A percentile compares a stretch with the other conserved stretches of the same genome.
phyloP scores from a whole-genome alignment of 805 yeast species.

The Kazachstania bromeliacearum region DNA sequence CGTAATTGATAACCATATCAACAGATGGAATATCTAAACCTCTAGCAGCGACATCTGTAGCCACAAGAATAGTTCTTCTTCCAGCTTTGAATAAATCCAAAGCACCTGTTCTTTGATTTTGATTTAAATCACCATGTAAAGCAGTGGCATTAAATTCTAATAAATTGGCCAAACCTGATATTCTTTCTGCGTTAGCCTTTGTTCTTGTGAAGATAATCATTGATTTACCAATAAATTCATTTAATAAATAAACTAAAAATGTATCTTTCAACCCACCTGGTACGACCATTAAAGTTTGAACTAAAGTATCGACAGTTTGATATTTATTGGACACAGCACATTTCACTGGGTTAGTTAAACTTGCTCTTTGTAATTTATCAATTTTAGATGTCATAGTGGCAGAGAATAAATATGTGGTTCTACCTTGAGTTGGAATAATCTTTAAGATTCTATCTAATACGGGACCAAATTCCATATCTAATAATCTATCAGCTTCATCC shows the following conservation, averaged over 20 bases:
- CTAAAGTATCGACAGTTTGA: constrained; percentile 88
- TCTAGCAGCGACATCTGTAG: constrained; percentile 85
- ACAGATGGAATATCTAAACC: constrained; percentile 79
- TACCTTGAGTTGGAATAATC: constrained; percentile 68
- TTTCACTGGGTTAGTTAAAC: constrained; percentile 77
- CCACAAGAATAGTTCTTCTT: constrained; percentile 56
- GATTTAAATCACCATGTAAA: constrained; percentile 84
- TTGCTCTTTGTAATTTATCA: constrained; percentile 90
- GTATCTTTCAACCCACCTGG: constrained; percentile 93
- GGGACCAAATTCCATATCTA: constrained; percentile 96
- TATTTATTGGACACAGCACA: constrained; percentile 84
- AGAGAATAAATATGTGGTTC: constrained; percentile 79
- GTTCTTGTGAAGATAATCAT: constrained; percentile 88
- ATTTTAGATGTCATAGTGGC: constrained; percentile 97
- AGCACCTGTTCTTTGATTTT: constrained; percentile 75
- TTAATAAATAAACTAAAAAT: constrained; percentile 66
- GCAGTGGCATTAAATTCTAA: constrained; percentile 88
- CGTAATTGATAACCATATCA: constrained; percentile 68
- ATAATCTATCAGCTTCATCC: constrained; percentile 94
- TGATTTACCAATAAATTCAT: constrained; percentile 77
- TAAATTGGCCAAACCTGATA: constrained; percentile 69
- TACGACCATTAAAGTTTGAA: constrained; percentile 80
- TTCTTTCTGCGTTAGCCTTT: constrained; percentile 88
- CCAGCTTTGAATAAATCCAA: constrained; percentile 72
- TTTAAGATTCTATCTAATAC: constrained; percentile 79